Conservation (phyloP, 768 basidiomycete genomes). For the Russula abietina region DNA sequence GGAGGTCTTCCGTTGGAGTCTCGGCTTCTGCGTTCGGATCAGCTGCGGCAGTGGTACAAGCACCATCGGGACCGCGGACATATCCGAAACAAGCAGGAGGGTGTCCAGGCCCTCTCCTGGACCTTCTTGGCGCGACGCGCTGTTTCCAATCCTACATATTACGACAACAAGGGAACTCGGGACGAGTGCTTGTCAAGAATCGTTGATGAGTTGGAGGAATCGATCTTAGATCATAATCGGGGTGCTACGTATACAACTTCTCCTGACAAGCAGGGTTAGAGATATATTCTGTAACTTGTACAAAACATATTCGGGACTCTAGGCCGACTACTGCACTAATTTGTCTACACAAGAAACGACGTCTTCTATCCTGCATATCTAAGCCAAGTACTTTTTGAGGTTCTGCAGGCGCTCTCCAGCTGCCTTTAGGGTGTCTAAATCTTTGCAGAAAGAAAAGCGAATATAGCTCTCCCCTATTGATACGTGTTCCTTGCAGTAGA, state of each 20-base stretch:
- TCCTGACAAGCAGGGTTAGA: not conserved
- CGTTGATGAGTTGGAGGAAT: constrained; percentile 47
- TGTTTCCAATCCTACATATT: constrained; percentile 78
- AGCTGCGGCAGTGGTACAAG: constrained; percentile 45
- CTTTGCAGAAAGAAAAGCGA: constrained; percentile 96
- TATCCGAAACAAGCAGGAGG: constrained; percentile 53
- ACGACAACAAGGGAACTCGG: constrained; percentile 48
- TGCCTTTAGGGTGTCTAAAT: constrained; percentile 69
- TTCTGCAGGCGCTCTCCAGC: constrained; percentile 81
- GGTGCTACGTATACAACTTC: not conserved
- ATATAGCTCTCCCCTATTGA: constrained; percentile 80
- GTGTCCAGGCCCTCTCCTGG: constrained; percentile 72
- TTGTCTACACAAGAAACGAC: constrained; percentile 4
- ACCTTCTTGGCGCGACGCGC: constrained; percentile 73
- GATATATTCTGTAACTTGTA: not conserved
- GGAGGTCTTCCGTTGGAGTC: constrained; percentile 92
- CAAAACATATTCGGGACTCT: not conserved
- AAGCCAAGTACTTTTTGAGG: constrained; percentile 57
- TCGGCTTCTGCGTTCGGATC: constrained; percentile 46
- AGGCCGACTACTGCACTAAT: not conserved
- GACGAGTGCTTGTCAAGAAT: constrained; percentile 63
- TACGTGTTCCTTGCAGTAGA: constrained; percentile 86
- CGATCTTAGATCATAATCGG: not conserved
- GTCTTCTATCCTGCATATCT: constrained; percentile 11
- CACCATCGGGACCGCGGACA: constrained; percentile 35